Base-by-base conservation (phyloP, 495 filamentous ascomycete species). In the Chlorociboria aeruginascens region DNA sequence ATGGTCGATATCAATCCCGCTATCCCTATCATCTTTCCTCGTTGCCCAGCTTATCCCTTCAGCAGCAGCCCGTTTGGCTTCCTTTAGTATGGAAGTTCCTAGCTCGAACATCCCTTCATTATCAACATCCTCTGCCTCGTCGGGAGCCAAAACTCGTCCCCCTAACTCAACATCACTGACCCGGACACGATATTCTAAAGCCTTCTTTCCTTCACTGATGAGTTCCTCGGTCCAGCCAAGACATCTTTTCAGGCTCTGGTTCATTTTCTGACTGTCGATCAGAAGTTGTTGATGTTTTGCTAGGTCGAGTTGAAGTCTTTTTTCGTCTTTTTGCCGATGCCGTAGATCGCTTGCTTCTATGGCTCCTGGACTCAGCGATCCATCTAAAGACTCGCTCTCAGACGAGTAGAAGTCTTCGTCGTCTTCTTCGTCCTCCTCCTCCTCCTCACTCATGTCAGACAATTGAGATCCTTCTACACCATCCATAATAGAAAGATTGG, bases 241-340 rank as follows among this genome's bases (percentile, higher is more conserved):
- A 61, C 92, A 99, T 28, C 87, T 74, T 59, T 86, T 89, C 3
- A 99, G 69, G 56, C 85, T 90, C 56, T 92, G 84, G 61, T 97
- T 97, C 67, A 97, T 86, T 63, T 84, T 90, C 58, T 95, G 86
- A 48, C 82, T 89, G 61, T 95, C 89, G 17, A 85, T 65, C 3
- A 98, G 74, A 1, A 97, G 69, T 55, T 89, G 82, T 49, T 88
- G 86, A 58, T 99, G 92, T 58, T 86, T 87, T 6, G 81, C 74
- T 10, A 99, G 73, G 62, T 99, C 92, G 13, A 93, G 66, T 46
- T 80, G 73, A 17, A 95, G 70, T 13, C 83, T 73, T 58, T 81
- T 81, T 59, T 92, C 85, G 54, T 96, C 92, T 65, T 69, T 50
- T 64, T 71, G 43, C 61, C 77, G 53, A 62, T 68, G 64, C 46